A percentile compares a stretch with the other conserved stretches of the same genome.
phyloP scores from a whole-genome alignment of 169 alveolate species.

The Plasmodium relictum region DNA sequence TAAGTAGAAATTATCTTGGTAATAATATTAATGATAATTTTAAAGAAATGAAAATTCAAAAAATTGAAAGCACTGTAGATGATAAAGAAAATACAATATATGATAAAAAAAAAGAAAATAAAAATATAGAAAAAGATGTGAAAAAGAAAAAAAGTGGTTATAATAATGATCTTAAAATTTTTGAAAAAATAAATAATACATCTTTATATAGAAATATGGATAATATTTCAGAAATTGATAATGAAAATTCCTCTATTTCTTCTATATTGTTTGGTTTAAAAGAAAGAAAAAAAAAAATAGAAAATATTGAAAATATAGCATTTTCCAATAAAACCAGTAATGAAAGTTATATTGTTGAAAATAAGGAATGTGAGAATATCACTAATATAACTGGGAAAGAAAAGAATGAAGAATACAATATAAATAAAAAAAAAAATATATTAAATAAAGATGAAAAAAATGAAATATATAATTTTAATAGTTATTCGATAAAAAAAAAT shows the following conservation, averaged over 20 bases:
- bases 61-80: too few relatives aligned
- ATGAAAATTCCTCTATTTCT: not conserved
- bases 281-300: slow-evolving; percentile 21
- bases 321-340: not conserved
- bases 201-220: slow-evolving; percentile 32
- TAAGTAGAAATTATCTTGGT: slow-evolving; percentile 14
- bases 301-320: not conserved
- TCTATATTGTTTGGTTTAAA: slow-evolving; percentile 27
- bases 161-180: slow-evolving; percentile 31
- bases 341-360: not conserved
- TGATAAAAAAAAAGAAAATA: slow-evolving; percentile 51
- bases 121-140: slow-evolving; percentile 26
- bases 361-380: not conserved
- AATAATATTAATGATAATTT: not conserved
- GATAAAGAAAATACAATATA: slow-evolving; percentile 21
- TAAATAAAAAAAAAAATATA: not conserved
- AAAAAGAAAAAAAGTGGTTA: slow-evolving; percentile 12
- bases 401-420: not conserved
- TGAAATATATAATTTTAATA: not conserved
- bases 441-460: not conserved
- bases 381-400: not conserved
- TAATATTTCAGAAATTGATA: not conserved
- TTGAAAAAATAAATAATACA: slow-evolving; percentile 69
- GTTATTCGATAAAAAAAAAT: not conserved
- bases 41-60: not conserved